Evolutionary conservation across 352 stramenopile species (phyloP).

Genomic region (Hyphochytrium catenoides): DNA sequence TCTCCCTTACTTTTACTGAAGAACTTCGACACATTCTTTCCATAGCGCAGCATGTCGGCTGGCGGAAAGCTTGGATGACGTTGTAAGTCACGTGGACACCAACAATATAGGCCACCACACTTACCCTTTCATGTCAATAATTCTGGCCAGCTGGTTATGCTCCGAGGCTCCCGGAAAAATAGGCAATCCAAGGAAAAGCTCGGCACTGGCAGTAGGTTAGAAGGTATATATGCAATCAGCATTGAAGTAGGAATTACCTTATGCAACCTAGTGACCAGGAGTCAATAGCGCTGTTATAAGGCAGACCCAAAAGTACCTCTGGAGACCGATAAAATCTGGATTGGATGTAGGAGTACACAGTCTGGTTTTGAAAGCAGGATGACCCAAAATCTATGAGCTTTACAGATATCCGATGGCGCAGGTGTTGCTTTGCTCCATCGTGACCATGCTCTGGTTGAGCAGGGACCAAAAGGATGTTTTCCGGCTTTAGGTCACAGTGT

Average conservation of each 20-base stretch:
- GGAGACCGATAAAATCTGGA: slow-evolving; percentile 91
- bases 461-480: slow-evolving; percentile 88
- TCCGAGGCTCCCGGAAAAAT: slow-evolving; percentile 63
- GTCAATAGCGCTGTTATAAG: slow-evolving; percentile 42
- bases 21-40: slow-evolving; percentile 19
- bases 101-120: background rate
- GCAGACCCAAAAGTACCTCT: slow-evolving; percentile 83
- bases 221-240: background rate
- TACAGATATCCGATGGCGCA: slow-evolving; percentile 13
- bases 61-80: slow-evolving; percentile 14
- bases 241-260: background rate
- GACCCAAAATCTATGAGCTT: slow-evolving; percentile 97
- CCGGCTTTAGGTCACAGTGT: slow-evolving; percentile 94
- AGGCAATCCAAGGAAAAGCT: slow-evolving; percentile 44
- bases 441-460: too few relatives aligned
- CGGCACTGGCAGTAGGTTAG: too few relatives aligned
- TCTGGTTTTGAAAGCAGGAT: slow-evolving; percentile 70
- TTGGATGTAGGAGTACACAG: slow-evolving; percentile 91
- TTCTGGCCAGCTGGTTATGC: slow-evolving; percentile 49
- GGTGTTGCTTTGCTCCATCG: too few relatives aligned
- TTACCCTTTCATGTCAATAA: slow-evolving; percentile 28
- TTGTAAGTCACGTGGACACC: too few relatives aligned
- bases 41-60: slow-evolving; percentile 13
- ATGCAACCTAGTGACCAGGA: slow-evolving; percentile 74
- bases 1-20: too few relatives aligned